phyloP scores from a whole-genome alignment of 1,139 yeast genomes.

The Oligophagozyma castellii region DNA sequence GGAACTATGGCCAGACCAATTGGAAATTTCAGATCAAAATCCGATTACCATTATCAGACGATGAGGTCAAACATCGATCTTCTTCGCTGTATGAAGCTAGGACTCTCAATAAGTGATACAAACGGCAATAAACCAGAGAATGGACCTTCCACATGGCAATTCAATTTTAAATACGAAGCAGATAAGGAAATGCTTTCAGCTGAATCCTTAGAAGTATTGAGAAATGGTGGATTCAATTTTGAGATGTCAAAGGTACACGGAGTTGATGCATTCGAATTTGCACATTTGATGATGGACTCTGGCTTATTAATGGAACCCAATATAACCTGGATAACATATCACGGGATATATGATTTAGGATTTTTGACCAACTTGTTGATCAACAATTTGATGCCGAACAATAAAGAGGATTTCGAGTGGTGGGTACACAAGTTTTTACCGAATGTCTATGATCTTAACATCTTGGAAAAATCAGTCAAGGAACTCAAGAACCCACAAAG shows the following conservation, averaged over 20 bases:
- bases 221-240: slow-evolving; percentile 76
- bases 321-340: slow-evolving; percentile 83
- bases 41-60: slow-evolving; percentile 93
- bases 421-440: slow-evolving; percentile 70
- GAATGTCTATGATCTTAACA: slow-evolving; percentile 70
- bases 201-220: slow-evolving; percentile 63
- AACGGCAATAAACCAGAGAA: slow-evolving; percentile 64
- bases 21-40: slow-evolving; percentile 82
- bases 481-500: slow-evolving; percentile 15
- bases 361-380: slow-evolving; percentile 67
- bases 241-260: slow-evolving; percentile 66
- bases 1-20: slow-evolving; percentile 95
- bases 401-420: slow-evolving; percentile 65
- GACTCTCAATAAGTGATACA: slow-evolving; percentile 70
- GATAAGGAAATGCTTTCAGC: slow-evolving; percentile 66
- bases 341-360: slow-evolving; percentile 91
- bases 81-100: slow-evolving; percentile 73
- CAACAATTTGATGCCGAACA: slow-evolving; percentile 66
- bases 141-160: slow-evolving; percentile 83
- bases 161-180: slow-evolving; percentile 75
- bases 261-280: slow-evolving; percentile 65
- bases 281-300: slow-evolving; percentile 73
- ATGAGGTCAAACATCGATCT: slow-evolving; percentile 84
- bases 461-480: slow-evolving; percentile 45
- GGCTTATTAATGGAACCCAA: slow-evolving; percentile 67